A percentile compares a stretch with the other conserved stretches of the same genome.
Conservation (phyloP, 2,329 filamentous ascomycete genomes). For the Westerdykella sp. region DNA sequence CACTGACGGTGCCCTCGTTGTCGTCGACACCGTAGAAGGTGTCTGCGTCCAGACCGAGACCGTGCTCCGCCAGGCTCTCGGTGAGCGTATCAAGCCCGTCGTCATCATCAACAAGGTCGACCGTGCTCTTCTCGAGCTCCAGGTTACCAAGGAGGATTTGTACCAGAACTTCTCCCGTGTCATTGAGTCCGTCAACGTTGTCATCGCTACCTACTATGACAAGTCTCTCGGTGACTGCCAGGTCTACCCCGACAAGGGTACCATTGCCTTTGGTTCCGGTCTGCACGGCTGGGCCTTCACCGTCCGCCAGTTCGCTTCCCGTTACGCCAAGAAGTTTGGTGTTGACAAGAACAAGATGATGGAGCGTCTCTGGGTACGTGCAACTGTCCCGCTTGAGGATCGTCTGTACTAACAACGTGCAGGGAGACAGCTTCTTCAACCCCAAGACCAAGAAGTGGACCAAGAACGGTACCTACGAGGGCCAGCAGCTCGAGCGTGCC, state of each 20-base stretch:
- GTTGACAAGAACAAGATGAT: constrained; percentile 99
- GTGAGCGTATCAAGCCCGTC: constrained; percentile 99
- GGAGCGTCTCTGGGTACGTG: constrained; percentile 92
- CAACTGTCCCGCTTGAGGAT: neutral
- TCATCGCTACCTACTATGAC: constrained; percentile 98
- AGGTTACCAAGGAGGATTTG: constrained; percentile 97
- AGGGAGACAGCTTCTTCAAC: constrained; percentile 99
- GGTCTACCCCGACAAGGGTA: constrained; percentile 96
- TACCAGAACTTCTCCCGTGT: constrained; percentile 99
- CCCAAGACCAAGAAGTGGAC: constrained; percentile 99
- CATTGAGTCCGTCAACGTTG: constrained; percentile 99
- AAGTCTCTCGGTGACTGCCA: constrained; percentile 95
- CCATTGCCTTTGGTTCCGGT: constrained; percentile 98
- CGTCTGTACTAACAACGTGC: constrained; percentile 16
- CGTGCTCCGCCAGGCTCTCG: constrained; percentile 95
- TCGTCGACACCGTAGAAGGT: constrained; percentile 99
- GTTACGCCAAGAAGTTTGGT: constrained; percentile 99
- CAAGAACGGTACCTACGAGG: constrained; percentile 75
- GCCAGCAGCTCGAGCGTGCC: constrained; percentile 88
- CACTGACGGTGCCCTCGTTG: constrained; percentile 98
- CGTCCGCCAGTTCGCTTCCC: constrained; percentile 89
- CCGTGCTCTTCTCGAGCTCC: constrained; percentile 96
- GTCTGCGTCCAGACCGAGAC: constrained; percentile 99
- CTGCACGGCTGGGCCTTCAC: constrained; percentile 99
- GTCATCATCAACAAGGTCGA: constrained; percentile 99